Evolutionary conservation across 2,329 filamentous ascomycete genomes (phyloP).

Genomic region (Dendrostoma leiphaemia): DNA sequence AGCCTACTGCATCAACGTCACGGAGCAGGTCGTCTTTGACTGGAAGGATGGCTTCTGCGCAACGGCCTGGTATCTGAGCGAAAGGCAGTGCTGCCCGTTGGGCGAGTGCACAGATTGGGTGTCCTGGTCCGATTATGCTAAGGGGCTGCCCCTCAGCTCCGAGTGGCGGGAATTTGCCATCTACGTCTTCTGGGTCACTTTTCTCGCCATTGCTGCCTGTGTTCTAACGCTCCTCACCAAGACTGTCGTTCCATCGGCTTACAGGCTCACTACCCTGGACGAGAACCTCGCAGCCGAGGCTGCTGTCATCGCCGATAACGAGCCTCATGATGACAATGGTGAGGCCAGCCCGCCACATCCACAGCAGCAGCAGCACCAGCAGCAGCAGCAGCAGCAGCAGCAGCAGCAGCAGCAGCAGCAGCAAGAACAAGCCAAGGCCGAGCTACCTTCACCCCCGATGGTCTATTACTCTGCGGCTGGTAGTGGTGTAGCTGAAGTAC

Average conservation of each 20-base stretch:
- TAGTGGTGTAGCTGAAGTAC: slow-evolving; percentile 94
- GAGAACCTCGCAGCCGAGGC: slow-evolving; percentile 80
- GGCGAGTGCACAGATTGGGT: slow-evolving; percentile 56
- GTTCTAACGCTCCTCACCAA: slow-evolving; percentile 85
- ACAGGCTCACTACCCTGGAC: slow-evolving; percentile 83
- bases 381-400: slow-evolving; percentile 11
- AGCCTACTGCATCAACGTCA: slow-evolving; percentile 86
- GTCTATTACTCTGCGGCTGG: slow-evolving; percentile 95
- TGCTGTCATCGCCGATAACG: slow-evolving; percentile 36
- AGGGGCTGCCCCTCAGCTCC: slow-evolving; percentile 42
- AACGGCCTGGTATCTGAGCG: slow-evolving; percentile 68
- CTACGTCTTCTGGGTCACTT: slow-evolving; percentile 71
- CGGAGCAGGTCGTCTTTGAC: slow-evolving; percentile 83
- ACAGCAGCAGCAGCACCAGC: slow-evolving; percentile 14
- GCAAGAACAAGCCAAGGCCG: slow-evolving; percentile 35
- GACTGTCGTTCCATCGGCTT: slow-evolving; percentile 86
- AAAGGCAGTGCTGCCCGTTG: slow-evolving; percentile 61
- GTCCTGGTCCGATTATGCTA: slow-evolving; percentile 51
- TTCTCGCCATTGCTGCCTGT: slow-evolving; percentile 71
- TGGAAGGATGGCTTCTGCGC: slow-evolving; percentile 86
- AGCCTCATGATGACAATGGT: slow-evolving; percentile 40
- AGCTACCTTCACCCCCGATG: slow-evolving; percentile 61
- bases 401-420: slow-evolving; percentile 30
- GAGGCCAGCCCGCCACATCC: slow-evolving; percentile 36
- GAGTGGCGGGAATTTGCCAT: slow-evolving; percentile 73